phyloP scores from a whole-genome alignment of 2,329 filamentous ascomycete genomes.

The Lomentospora prolificans region DNA sequence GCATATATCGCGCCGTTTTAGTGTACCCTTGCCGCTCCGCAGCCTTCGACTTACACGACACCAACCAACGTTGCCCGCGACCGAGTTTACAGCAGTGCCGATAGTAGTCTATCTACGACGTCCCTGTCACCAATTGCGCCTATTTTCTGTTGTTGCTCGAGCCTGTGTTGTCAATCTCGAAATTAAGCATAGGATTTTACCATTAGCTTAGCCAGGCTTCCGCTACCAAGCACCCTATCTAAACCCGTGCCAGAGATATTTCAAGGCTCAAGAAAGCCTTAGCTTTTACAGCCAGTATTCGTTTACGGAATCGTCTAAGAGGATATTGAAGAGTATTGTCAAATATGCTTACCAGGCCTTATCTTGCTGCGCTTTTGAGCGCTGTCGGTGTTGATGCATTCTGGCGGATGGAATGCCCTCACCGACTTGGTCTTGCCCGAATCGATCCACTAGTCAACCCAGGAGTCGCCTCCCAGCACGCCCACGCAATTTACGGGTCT shows the following conservation, averaged over 20 bases:
- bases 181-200: background rate
- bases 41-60: constrained; percentile 3
- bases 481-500: constrained; percentile 67
- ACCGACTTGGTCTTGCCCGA: constrained; percentile 56
- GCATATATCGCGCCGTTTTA: background rate
- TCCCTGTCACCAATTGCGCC: background rate
- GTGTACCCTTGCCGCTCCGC: too few relatives aligned
- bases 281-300: background rate
- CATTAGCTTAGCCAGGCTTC: too few relatives aligned
- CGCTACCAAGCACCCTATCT: too few relatives aligned
- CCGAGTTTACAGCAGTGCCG: background rate
- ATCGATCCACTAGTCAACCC: constrained; percentile 68
- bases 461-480: constrained; percentile 51
- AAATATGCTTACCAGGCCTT: constrained; percentile 4
- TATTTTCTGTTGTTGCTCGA: background rate
- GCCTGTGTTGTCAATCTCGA: background rate
- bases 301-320: background rate
- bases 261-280: background rate
- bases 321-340: too few relatives aligned
- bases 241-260: background rate
- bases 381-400: constrained; percentile 46
- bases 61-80: background rate
- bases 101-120: background rate
- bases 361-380: background rate
- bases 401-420: constrained; percentile 82